Evolutionary conservation across 2,329 filamentous ascomycete species (phyloP), one percentile per base, ranked within the genome.

Genomic region (Aspergillus melleus): DNA sequence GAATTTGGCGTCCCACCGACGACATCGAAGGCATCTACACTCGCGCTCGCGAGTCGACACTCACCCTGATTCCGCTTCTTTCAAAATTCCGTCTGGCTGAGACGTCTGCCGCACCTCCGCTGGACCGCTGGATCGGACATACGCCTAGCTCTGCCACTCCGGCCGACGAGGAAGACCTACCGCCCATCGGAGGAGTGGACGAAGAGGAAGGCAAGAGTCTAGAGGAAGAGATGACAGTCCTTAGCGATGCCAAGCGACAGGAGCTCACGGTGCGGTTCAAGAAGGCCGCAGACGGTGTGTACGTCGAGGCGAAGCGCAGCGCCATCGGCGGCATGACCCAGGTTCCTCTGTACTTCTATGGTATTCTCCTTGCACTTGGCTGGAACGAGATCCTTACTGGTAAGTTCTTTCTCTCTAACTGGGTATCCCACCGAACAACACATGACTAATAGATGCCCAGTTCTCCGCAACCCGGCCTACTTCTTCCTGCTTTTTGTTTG

Each of bases 351-450:
- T 98, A 97, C 78, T 97, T 99, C 77, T 99, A 97, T 70, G 91
- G 87, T 47, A 76, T 98, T 58, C 82, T 99, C 58, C 80, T 99
- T 65, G 91, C 92, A 22, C 83, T 99, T 52, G 95, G 95, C n/a
- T 99, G 95, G 95, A 99, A 99, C 77, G 95, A 99, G 78, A 93
- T 99, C 64, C 81, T 96, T 66, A 91, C 93, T 71, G 92, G 93
- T 96, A 84, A 83, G 90, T 76, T 52, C 49, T 62, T 39, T 42
- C 36, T 11, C 8, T 26, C 22, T 12, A n/a, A 14, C 30, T 30
- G 20, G 12, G n/a, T 12, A 10, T 22, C 20, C 36, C 39, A 59
- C 46, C n/a, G 6, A 6, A 12, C 26, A 29, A 47, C 19, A 16
- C 11, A 51, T 59, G 26, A 59, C 57, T 55, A 10, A 36, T 19